A percentile compares a stretch with the other conserved stretches of the same genome.
These are phyloP conservation scores for Acacia pycnantha DNA, from an alignment of 331 rosid species.

Conservation along the genomic window DNA sequence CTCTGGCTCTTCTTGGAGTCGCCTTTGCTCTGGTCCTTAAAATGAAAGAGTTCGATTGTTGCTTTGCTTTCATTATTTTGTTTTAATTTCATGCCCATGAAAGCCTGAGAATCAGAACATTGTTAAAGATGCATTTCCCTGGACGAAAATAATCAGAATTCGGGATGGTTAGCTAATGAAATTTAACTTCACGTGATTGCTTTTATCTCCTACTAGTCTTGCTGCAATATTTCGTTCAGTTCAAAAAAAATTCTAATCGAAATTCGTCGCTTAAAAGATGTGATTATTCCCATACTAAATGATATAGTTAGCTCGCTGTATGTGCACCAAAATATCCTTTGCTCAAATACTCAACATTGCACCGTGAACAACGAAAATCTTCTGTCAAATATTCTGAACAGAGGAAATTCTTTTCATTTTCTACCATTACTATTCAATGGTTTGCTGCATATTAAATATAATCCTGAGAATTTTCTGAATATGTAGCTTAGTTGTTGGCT, in stretches of 20 bases:
- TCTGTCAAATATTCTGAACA: not conserved
- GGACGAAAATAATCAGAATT: not conserved
- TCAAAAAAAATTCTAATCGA: not conserved
- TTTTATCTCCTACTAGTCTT: not conserved
- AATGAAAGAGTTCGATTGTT: no score
- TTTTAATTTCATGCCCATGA: not conserved
- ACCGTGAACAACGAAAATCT: not conserved
- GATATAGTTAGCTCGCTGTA: not conserved
- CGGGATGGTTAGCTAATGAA: not conserved
- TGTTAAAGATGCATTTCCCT: not conserved
- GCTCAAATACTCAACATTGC: not conserved
- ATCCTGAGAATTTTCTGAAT: not conserved
- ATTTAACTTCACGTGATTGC: not conserved
- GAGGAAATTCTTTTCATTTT: not conserved
- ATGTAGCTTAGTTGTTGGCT: not conserved
- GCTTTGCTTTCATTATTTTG: not conserved
- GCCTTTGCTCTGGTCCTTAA: not conserved
- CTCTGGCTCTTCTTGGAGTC: no score
- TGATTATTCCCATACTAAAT: not conserved
- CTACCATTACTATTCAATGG: not conserved
- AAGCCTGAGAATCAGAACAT: not conserved
- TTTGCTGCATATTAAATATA: not conserved
- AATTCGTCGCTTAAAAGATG: not conserved
- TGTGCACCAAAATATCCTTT: not conserved
- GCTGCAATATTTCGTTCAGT: not conserved